Evolutionary conservation across 345 rosid genomes (phyloP), one percentile per base, ranked within the genome.

Genomic region (Camelina laxa): DNA sequence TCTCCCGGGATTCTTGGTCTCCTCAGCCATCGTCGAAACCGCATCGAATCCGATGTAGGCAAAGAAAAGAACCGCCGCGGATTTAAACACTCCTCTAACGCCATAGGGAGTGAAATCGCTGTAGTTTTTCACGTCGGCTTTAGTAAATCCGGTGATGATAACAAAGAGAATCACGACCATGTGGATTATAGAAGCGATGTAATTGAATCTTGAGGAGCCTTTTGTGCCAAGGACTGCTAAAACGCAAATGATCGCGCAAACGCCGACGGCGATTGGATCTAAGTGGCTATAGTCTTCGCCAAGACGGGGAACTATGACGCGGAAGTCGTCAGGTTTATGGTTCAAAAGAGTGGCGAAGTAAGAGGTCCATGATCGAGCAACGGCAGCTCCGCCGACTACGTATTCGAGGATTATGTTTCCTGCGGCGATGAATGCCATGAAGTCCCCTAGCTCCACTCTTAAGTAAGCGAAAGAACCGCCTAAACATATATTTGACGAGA

Each of bases 381-480:
- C 95, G 0, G 96, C 97, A 0, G 95, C 98, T 4, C 92, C 87
- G 0, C 90, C 84, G 5, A 91, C 82, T 2, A 89, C 75, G 54
- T 87, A 88, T 68, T 91, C 96, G 1, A 93, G 78, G 17, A 93
- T 78, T 31, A 93, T 89, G 85, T 93, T 93, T 51, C 95, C 98
- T 2, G 91, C 97, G 4, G 96, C 93, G 1, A 93, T 81, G 85
- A 89, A 93, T 24, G 97, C 96, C 75, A 88, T 69, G 81, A 93
- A 93, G 75, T 93, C 98, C 10, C 98, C 97, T 4, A 91, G 85
- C 80, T 93, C 98, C 33, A 93, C 89, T 74, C 97, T 80, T 19
- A 93, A 75, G 81, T 93, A 93, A 12, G 96, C 98, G 56, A 93
- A 93, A 30, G 96, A 93, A 14, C 97, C 98, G 30, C 98, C 97